These are phyloP conservation scores for Asterionellopsis glacialis DNA, from an alignment of 108 stramenopile genomes.

Conservation along the genomic window DNA sequence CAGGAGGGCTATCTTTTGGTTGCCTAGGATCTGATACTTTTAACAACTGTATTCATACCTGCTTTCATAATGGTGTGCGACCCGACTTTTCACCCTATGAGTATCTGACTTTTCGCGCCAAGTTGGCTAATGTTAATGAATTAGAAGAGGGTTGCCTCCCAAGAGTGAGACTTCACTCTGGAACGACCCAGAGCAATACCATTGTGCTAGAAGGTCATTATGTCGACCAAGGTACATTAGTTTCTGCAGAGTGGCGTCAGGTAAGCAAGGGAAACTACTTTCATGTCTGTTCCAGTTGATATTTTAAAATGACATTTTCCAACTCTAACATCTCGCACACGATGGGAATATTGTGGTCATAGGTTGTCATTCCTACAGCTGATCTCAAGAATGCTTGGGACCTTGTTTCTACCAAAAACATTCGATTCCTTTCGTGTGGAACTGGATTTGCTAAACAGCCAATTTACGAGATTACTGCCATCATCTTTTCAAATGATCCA, in stretches of 20 bases:
- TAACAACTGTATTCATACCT: conserved; percentile 2
- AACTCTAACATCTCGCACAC: neutral
- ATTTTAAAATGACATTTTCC: too few species aligned
- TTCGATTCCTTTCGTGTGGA: neutral
- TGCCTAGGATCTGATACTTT: neutral
- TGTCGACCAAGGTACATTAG: conserved; percentile 4
- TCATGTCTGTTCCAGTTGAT: neutral
- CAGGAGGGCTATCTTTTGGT: conserved; percentile 5
- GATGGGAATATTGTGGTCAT: neutral
- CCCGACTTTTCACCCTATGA: conserved; percentile 2
- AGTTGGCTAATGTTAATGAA: neutral
- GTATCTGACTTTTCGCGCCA: conserved; percentile 5
- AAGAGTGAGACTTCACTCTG: neutral
- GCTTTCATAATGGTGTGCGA: neutral
- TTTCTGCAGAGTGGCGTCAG: conserved; percentile 6
- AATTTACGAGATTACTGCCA: neutral
- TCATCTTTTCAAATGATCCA: too few species aligned
- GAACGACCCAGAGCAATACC: neutral
- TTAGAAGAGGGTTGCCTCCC: conserved; percentile 1
- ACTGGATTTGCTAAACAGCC: neutral
- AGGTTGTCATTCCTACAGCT: neutral
- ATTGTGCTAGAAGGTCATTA: conserved; percentile 6
- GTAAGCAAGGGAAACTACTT: neutral
- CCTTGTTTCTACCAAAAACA: neutral
- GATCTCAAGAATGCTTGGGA: neutral